A percentile compares a stretch with the other conserved stretches of the same genome.
Evolutionary conservation across 768 basidiomycete genomes (phyloP).

Genomic region (Termitomyces sp.): DNA sequence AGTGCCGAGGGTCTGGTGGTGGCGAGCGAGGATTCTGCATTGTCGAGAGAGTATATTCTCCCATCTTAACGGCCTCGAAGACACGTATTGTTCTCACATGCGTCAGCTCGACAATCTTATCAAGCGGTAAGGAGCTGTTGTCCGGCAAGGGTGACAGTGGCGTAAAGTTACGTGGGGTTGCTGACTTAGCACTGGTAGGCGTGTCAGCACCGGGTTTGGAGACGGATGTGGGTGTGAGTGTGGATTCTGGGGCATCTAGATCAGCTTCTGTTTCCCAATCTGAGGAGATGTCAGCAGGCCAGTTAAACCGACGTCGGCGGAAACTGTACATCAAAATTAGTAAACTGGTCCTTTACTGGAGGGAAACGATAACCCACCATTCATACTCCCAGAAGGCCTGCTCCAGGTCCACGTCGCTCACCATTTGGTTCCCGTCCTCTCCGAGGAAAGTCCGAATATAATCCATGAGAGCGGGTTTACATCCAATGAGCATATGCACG

Average conservation of each 20-base stretch:
- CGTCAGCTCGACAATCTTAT: constrained; percentile 32
- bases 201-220: constrained; percentile 13
- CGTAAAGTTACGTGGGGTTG: constrained; percentile 13
- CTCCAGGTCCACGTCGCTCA: constrained; percentile 30
- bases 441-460: constrained; percentile 36
- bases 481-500: constrained; percentile 58
- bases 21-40: constrained; percentile 17
- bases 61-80: constrained; percentile 41
- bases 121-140: not conserved
- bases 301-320: constrained; percentile 61
- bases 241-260: constrained; percentile 11
- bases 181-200: constrained; percentile 3
- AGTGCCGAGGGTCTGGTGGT: constrained; percentile 10
- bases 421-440: constrained; percentile 26
- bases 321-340: constrained; percentile 37
- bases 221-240: constrained; percentile 1
- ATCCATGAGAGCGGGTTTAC: constrained; percentile 50
- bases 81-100: constrained; percentile 49
- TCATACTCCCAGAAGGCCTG: constrained; percentile 53
- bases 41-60: constrained; percentile 14
- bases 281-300: constrained; percentile 43
- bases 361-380: constrained; percentile 30
- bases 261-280: constrained; percentile 23
- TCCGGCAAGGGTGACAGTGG: constrained; percentile 6
- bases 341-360: not conserved